Conservation (phyloP, 2,329 filamentous ascomycete genomes). For the Colletotrichum theobromicola region DNA sequence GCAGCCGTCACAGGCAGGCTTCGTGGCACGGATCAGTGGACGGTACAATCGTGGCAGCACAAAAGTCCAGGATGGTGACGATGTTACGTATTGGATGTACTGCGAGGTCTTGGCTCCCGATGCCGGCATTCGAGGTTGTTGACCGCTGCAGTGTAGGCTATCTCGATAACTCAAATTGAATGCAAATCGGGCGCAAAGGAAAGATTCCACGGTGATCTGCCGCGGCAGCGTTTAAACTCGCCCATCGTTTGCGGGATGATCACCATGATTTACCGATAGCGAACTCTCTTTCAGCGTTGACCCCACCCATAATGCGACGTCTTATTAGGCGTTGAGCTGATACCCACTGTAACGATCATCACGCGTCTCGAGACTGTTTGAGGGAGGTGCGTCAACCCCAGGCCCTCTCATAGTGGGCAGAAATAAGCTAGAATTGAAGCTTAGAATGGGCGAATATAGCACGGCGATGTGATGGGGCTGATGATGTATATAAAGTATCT, state of each 20-base stretch:
- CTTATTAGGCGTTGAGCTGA: not conserved
- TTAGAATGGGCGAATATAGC: not conserved
- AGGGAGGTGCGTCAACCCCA: not conserved
- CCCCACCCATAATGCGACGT: not conserved
- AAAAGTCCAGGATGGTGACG: not conserved
- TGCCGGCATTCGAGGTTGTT: fast-evolving
- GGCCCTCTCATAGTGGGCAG: not conserved
- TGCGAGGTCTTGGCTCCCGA: fast-evolving
- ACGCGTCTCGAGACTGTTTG: not conserved
- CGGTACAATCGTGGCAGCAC: not conserved
- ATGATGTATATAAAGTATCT: not conserved
- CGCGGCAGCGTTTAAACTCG: not conserved
- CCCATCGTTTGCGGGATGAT: not conserved
- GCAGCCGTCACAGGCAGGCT: no score
- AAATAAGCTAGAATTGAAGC: not conserved
- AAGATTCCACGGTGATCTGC: not conserved
- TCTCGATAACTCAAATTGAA: not conserved
- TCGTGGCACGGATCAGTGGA: not conserved
- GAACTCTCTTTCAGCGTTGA: not conserved
- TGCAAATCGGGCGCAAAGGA: not conserved
- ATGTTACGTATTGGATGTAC: not conserved
- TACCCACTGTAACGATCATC: not conserved
- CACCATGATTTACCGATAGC: not conserved
- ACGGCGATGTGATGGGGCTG: not conserved
- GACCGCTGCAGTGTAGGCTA: not conserved